Evolutionary conservation across 2,329 filamentous ascomycete genomes (phyloP).

Genomic region (Fusarium zealandicum): DNA sequence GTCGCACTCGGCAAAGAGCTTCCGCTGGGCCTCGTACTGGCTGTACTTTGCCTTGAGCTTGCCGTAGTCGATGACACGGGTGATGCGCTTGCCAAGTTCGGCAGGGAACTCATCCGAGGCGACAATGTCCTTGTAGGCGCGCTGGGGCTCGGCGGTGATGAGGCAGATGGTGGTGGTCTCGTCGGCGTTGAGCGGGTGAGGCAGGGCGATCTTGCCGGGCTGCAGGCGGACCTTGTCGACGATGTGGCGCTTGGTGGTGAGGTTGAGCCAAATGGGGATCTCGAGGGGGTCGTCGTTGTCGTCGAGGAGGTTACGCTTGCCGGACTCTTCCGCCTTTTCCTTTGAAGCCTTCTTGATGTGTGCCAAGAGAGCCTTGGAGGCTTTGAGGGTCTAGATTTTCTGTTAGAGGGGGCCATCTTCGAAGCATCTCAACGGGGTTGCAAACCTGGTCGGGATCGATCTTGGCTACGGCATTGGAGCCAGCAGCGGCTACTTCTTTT

Average conservation of each 20-base stretch:
- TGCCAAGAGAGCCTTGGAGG: slow-evolving; percentile 67
- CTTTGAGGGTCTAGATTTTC: slow-evolving; percentile 61
- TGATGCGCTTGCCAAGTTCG: slow-evolving; percentile 71
- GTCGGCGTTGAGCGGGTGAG: slow-evolving; percentile 75
- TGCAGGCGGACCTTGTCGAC: slow-evolving; percentile 79
- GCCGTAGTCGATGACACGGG: slow-evolving; percentile 78
- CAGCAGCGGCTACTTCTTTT: slow-evolving; percentile 48
- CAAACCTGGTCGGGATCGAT: slow-evolving; percentile 54
- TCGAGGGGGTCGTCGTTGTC: slow-evolving; percentile 54
- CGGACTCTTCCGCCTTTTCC: slow-evolving; percentile 53
- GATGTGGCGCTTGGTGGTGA: slow-evolving; percentile 72
- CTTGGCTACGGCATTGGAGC: slow-evolving; percentile 43
- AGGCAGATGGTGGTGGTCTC: slow-evolving; percentile 78
- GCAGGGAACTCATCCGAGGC: slow-evolving; percentile 75
- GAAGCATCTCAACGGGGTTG: not conserved
- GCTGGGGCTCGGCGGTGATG: slow-evolving; percentile 82
- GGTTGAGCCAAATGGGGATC: slow-evolving; percentile 66
- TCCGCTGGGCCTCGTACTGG: slow-evolving; percentile 85
- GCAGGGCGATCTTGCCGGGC: slow-evolving; percentile 81
- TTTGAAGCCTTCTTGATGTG: slow-evolving; percentile 66
- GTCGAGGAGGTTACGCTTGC: slow-evolving; percentile 65
- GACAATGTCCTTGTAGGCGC: slow-evolving; percentile 88
- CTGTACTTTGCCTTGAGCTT: slow-evolving; percentile 86
- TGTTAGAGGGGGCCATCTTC: slow-evolving; percentile 15
- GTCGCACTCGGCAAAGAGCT: slow-evolving; percentile 86